Percentiles rank a stretch among this genome's conserved stretches.
These are phyloP conservation scores for Melanogaster broomeanus DNA, from an alignment of 768 basidiomycete species.

Conservation along the genomic window DNA sequence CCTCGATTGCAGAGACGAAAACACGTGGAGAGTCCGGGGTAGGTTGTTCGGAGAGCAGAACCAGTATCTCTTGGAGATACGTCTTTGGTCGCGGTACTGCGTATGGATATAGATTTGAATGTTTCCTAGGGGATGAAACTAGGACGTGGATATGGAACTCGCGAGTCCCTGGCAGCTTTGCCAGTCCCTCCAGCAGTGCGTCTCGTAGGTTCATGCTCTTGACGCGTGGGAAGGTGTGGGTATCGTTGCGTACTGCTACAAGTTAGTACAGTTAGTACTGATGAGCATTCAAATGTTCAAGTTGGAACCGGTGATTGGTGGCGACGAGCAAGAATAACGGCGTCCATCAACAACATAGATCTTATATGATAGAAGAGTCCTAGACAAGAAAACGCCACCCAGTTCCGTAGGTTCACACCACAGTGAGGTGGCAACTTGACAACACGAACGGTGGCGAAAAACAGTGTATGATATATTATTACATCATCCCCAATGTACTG, in stretches of 20 bases:
- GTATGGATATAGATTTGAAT: slow-evolving; percentile 73
- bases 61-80: slow-evolving; percentile 74
- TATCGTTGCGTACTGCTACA: no score
- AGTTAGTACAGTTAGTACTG: no score
- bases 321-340: neutral
- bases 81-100: slow-evolving; percentile 64
- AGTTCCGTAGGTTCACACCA: no score
- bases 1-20: slow-evolving; percentile 81
- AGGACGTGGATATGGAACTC: slow-evolving; percentile 78
- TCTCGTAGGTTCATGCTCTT: slow-evolving; percentile 56
- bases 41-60: slow-evolving; percentile 70
- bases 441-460: neutral
- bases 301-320: no score
- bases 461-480: slow-evolving; percentile 20
- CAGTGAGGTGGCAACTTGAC: no score
- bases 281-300: no score
- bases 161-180: slow-evolving; percentile 62
- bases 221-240: slow-evolving; percentile 21
- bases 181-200: slow-evolving; percentile 57
- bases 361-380: neutral
- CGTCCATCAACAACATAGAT: neutral
- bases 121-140: slow-evolving; percentile 65
- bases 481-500: slow-evolving; percentile 12
- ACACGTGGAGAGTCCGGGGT: slow-evolving; percentile 51
- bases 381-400: no score